These are phyloP conservation scores for Eucalyptus sp. DNA, from an alignment of 345 rosid species.

Conservation along the genomic window DNA sequence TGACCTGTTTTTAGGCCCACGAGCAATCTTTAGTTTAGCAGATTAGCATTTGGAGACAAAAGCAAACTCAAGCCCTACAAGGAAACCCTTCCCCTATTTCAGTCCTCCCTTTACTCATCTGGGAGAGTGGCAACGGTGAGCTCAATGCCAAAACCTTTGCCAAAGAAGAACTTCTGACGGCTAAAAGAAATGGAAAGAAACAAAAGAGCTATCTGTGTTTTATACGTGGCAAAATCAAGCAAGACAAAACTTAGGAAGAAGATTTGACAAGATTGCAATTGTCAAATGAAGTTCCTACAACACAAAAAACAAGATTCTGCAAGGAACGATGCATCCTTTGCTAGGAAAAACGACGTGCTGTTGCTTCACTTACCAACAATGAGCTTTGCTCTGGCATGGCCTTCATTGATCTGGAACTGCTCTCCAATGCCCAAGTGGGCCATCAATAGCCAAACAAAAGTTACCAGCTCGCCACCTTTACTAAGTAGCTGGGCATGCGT, in stretches of 20 bases:
- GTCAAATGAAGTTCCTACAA: neutral
- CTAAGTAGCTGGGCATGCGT: constrained; percentile 52
- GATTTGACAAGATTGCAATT: neutral
- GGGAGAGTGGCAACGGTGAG: neutral
- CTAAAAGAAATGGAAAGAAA: neutral
- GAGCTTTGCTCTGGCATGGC: constrained; percentile 44
- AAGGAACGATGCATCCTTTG: neutral
- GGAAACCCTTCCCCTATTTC: neutral
- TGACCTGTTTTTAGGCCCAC: neutral
- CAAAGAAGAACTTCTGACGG: neutral
- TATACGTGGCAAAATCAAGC: neutral
- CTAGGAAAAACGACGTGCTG: neutral
- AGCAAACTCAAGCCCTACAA: neutral
- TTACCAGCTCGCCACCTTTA: constrained; percentile 56
- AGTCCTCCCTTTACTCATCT: neutral
- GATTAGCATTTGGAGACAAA: neutral
- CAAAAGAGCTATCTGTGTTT: neutral
- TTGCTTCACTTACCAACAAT: constrained; percentile 19
- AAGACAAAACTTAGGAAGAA: neutral
- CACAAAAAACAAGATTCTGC: neutral
- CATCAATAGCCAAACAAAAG: constrained; percentile 64
- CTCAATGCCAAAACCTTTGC: neutral
- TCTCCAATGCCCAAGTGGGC: constrained; percentile 57
- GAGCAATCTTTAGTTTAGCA: neutral
- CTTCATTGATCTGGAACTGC: constrained; percentile 45